A percentile compares a stretch with the other conserved stretches of the same genome.
Conservation (phyloP, 129 eudicot genomes). For the Lonicera japonica region DNA sequence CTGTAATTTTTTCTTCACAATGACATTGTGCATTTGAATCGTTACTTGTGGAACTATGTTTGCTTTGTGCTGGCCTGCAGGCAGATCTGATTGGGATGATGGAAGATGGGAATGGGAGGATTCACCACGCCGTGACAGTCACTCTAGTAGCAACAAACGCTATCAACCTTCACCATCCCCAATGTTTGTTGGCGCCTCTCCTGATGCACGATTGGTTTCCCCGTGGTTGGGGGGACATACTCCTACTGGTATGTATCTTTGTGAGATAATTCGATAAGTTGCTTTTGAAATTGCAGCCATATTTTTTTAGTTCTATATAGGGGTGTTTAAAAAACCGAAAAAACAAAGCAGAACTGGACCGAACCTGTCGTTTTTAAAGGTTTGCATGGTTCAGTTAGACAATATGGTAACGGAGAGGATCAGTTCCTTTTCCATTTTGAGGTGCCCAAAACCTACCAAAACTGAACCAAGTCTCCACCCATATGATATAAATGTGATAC, state of each 20-base stretch:
- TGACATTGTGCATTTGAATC: background rate
- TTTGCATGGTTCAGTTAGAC: too few relatives aligned
- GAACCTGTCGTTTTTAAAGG: too few relatives aligned
- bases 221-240: constrained; percentile 89
- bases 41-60: background rate
- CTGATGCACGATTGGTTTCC: constrained; percentile 68
- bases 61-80: constrained; percentile 17
- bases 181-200: constrained; percentile 61
- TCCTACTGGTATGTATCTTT: constrained; percentile 36
- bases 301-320: constrained; percentile 5
- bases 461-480: too few relatives aligned
- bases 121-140: constrained; percentile 50
- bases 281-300: constrained; percentile 1
- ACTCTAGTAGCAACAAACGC: constrained; percentile 28
- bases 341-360: too few relatives aligned
- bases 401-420: too few relatives aligned
- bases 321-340: too few relatives aligned
- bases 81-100: constrained; percentile 71
- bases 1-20: background rate
- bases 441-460: too few relatives aligned
- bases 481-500: too few relatives aligned
- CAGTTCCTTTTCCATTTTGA: too few relatives aligned
- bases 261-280: background rate
- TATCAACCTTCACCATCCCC: constrained; percentile 57
- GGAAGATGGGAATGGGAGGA: constrained; percentile 86